phyloP scores from a whole-genome alignment of 164 flowering plant genomes.

The Stephania yunnanensis region DNA sequence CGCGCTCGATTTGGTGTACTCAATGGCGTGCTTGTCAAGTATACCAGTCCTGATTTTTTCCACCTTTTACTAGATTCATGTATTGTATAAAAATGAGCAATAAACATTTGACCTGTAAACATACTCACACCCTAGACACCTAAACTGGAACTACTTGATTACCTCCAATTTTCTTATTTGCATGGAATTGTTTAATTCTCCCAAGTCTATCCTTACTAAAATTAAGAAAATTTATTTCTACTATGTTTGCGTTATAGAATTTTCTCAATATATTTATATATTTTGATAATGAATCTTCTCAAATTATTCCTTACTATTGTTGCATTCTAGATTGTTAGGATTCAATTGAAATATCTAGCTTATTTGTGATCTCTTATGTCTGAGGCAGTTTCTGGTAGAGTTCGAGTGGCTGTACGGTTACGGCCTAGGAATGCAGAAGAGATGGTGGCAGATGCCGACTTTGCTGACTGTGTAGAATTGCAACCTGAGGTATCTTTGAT shows the following conservation, averaged over 20 bases:
- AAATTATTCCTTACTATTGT: neutral
- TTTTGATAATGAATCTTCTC: too few species aligned
- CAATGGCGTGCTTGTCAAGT: neutral
- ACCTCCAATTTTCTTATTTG: neutral
- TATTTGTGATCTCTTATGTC: conserved; percentile 4
- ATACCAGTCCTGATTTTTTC: neutral
- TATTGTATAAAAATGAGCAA: neutral
- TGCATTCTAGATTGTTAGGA: neutral
- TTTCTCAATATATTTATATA: too few species aligned
- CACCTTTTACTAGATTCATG: neutral
- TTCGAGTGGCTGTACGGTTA: conserved; percentile 90
- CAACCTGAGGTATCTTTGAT: conserved; percentile 75
- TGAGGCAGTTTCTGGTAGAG: conserved; percentile 74
- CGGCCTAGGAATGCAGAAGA: conserved; percentile 89
- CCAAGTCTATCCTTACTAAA: neutral
- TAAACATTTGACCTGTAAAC: neutral
- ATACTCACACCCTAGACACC: neutral
- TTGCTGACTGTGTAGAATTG: conserved; percentile 96
- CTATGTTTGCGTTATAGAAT: neutral
- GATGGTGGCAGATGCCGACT: conserved; percentile 84
- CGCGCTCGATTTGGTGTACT: too few species aligned
- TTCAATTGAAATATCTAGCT: neutral
- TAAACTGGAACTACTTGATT: neutral
- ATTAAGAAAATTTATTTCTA: neutral
- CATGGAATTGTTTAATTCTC: neutral